Base-by-base conservation (phyloP, 805 yeast genomes). In the Spathaspora hagerdaliae region DNA sequence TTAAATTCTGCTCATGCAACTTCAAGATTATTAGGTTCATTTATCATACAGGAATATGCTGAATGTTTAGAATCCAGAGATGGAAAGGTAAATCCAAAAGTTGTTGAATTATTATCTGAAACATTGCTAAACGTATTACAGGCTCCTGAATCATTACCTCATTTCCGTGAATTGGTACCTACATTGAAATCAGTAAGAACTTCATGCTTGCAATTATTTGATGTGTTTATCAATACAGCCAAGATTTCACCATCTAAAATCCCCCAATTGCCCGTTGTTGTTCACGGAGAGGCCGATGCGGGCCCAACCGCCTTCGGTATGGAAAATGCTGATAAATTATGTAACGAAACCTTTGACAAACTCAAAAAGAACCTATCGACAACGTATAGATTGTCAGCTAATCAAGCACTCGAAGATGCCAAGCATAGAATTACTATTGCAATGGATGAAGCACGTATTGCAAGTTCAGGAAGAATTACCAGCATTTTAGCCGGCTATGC, bases 211-310 rank as follows among this genome's bases (percentile, higher is more conserved):
- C 89, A 92, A 42, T 65, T 94, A 43, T 78, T 90, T 51, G 82
- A 84, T 44, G 81, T 89, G 1, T 87, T 94, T 63, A 78, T 82
- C 35, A 89, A 84, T 41, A 78, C 74, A 31, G 97, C 92, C 5
- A 85, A 84, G 61, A 63, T 92, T 15, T 74, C 92, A 1, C 77
- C 81, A 10, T 71, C 77, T 15, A 85, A 83, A 58, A 62, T 89
- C 5, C 97, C 97, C 0, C 86, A 82, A 44, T 63, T 94, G 14
- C 94, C 99, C 0, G 83, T 90, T 5, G 82, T 91, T 8, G 97
- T 92, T 4, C 92, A 90, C 63, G 99, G 99, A 32, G 98, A 94
- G 59, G 74, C 81, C 1, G 96, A 87, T 48, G 96, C 97, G 2
- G 97, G 97, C 2, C 89, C 96, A 1, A 90, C 85, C 55, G 98